phyloP scores from a whole-genome alignment of 169 alveolate genomes.

The Eimeria praecox region DNA sequence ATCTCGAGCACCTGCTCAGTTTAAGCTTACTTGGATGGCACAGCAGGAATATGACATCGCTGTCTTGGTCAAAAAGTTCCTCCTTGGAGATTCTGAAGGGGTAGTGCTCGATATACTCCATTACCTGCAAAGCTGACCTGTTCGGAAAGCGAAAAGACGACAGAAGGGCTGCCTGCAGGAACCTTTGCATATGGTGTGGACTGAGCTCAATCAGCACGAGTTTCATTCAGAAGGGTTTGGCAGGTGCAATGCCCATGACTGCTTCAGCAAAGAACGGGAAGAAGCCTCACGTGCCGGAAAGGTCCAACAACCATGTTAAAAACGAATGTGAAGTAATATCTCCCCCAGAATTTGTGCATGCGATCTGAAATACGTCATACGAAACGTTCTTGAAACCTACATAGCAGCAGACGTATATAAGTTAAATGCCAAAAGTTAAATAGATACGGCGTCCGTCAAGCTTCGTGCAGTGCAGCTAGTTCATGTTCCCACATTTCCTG shows the following conservation, averaged over 20 bases:
- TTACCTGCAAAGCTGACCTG: conserved; percentile 75
- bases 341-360: conserved; percentile 56
- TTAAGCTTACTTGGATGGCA: conserved; percentile 65
- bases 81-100: conserved; percentile 55
- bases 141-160: not conserved
- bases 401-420: not conserved
- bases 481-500: not conserved
- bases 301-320: conserved; percentile 59
- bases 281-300: conserved; percentile 56
- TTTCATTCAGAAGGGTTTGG: not conserved
- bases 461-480: not conserved
- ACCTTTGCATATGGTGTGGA: not conserved
- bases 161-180: not conserved
- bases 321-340: conserved; percentile 61
- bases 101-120: conserved; percentile 79
- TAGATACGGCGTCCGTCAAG: not conserved
- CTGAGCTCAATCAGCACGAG: not conserved
- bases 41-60: conserved; percentile 61
- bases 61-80: conserved; percentile 65
- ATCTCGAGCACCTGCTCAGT: not conserved
- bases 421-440: not conserved
- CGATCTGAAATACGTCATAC: conserved; percentile 37
- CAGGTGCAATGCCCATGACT: not conserved
- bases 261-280: not conserved
- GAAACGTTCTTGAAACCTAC: conserved; percentile 53